Evolutionary conservation across 306 rosid species (phyloP).

Genomic region (Vachellia pachyceras): DNA sequence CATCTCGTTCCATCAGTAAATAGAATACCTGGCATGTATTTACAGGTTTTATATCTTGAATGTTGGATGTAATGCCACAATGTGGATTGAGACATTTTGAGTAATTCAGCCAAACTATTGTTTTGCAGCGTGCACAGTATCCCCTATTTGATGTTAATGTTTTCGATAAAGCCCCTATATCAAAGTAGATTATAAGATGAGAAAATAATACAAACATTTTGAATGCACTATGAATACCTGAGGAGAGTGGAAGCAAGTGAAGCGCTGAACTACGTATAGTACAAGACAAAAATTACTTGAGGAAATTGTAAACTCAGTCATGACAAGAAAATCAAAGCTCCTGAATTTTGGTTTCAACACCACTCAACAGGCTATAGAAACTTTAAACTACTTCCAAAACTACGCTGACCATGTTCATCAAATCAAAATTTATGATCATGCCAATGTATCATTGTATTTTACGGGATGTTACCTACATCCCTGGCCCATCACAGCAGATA

Average conservation of each 20-base stretch:
- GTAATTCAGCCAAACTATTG: constrained; percentile 73
- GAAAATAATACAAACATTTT: constrained; percentile 8
- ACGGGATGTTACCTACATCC: not conserved
- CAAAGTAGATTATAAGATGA: constrained; percentile 33
- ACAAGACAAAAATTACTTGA: not conserved
- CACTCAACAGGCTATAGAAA: constrained; percentile 12
- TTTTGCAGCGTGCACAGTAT: constrained; percentile 71
- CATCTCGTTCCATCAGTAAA: constrained; percentile 12
- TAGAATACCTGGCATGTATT: constrained; percentile 62
- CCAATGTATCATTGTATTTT: not conserved
- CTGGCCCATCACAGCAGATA: not conserved
- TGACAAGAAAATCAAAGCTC: constrained; percentile 31
- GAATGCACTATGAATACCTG: constrained; percentile 7
- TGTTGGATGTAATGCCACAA: constrained; percentile 42
- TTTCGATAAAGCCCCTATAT: constrained; percentile 57
- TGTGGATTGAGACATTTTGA: constrained; percentile 60
- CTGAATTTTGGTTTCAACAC: not conserved
- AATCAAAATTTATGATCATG: not conserved
- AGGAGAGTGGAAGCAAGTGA: constrained; percentile 8
- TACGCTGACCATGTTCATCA: not conserved
- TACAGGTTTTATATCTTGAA: constrained; percentile 59
- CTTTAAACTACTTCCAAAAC: not conserved
- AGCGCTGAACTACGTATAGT: not conserved
- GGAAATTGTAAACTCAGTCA: not conserved
- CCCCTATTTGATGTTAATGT: constrained; percentile 66